These are phyloP conservation scores for Allium cepa DNA, from an alignment of 106 monocot genomes.

Conservation along the genomic window DNA sequence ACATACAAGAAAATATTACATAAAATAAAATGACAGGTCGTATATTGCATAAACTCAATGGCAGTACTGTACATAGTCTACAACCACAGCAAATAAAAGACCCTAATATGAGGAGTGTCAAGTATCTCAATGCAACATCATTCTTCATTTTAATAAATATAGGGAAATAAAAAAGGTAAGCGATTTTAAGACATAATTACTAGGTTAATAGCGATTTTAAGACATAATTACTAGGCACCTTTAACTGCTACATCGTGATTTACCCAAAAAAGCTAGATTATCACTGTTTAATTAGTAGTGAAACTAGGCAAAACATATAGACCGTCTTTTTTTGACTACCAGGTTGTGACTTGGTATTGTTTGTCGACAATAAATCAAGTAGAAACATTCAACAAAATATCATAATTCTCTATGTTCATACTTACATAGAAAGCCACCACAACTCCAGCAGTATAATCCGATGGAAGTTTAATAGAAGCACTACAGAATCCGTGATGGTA, in stretches of 20 bases:
- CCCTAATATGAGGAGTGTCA: too few species aligned
- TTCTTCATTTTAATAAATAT: too few species aligned
- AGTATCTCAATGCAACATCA: too few species aligned
- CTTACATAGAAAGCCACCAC: slow-evolving; percentile 23
- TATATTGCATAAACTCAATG: too few species aligned
- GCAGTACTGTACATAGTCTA: too few species aligned
- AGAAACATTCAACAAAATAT: background rate
- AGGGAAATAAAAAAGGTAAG: too few species aligned
- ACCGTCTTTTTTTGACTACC: background rate
- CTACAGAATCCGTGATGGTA: slow-evolving; percentile 19
- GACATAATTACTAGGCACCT: too few species aligned
- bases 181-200: too few species aligned
- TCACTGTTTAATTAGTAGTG: background rate
- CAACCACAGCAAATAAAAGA: too few species aligned
- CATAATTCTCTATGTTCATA: background rate
- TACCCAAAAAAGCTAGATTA: background rate
- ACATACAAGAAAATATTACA: too few species aligned
- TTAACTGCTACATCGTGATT: background rate
- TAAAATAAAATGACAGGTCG: too few species aligned
- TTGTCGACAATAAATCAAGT: background rate
- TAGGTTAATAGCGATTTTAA: too few species aligned
- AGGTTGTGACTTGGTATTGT: background rate
- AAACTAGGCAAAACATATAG: background rate
- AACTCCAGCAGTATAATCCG: slow-evolving; percentile 19
- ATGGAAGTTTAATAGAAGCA: slow-evolving; percentile 19